Percentiles rank a stretch among this genome's conserved stretches.
Evolutionary conservation across 169 alveolate genomes (phyloP).

Genomic region (Fabrea salina): DNA sequence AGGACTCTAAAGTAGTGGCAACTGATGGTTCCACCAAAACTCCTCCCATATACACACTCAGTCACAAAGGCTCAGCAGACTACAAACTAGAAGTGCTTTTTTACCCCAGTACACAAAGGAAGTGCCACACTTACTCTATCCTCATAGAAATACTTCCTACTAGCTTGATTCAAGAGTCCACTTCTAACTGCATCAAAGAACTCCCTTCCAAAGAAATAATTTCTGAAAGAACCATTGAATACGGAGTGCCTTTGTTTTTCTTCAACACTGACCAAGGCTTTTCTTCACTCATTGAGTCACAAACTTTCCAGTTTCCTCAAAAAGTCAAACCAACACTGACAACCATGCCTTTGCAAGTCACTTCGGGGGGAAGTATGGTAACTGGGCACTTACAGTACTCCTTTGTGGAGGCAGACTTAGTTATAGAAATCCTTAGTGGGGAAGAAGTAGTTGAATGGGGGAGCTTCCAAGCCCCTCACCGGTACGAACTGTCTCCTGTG

Average conservation of each 20-base stretch:
- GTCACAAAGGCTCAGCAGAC: too few relatives aligned
- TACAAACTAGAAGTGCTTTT: not conserved
- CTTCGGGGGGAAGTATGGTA: not conserved
- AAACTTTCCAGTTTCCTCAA: not conserved
- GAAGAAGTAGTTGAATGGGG: not conserved
- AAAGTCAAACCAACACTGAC: not conserved
- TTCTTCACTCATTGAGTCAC: not conserved
- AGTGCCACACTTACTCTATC: slow-evolving; percentile 9
- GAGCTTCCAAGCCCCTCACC: not conserved
- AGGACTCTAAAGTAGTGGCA: not conserved
- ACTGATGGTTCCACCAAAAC: not conserved
- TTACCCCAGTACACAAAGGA: not conserved
- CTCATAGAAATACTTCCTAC: not conserved
- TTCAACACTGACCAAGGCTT: not conserved
- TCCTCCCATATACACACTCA: not conserved
- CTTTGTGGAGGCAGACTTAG: not conserved
- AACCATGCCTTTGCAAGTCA: not conserved
- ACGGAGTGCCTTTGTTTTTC: too few relatives aligned
- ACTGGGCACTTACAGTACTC: not conserved
- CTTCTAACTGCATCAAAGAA: not conserved
- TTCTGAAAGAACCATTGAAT: not conserved
- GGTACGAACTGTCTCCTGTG: not conserved
- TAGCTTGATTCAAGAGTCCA: not conserved
- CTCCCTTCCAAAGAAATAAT: not conserved
- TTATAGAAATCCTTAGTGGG: not conserved